phyloP scores from a whole-genome alignment of 2,329 filamentous ascomycete species.

The Colletotrichum sp. region DNA sequence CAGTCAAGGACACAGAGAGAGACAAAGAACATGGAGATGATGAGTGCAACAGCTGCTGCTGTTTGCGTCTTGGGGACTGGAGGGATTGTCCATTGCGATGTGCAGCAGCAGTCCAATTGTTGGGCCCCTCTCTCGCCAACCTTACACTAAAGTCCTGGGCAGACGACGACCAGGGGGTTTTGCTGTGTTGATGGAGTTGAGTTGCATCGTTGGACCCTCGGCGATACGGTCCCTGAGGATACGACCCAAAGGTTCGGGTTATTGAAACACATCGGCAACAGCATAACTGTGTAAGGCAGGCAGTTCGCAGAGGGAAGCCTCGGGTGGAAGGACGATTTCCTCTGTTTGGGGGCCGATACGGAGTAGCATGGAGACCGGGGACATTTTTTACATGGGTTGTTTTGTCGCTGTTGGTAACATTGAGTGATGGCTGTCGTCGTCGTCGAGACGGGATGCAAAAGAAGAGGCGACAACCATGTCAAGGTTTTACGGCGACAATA shows the following conservation, averaged over 20 bases:
- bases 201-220: conserved; percentile 3
- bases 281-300: neutral
- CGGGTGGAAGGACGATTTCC: neutral
- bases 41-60: neutral
- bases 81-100: neutral
- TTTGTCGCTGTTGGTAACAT: neutral
- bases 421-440: neutral
- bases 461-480: neutral
- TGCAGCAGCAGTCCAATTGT: neutral
- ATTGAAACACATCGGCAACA: neutral
- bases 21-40: neutral
- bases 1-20: neutral
- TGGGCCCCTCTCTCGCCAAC: neutral
- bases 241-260: conserved; percentile 3
- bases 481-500: neutral
- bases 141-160: neutral
- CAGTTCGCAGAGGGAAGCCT: neutral
- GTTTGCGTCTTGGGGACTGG: neutral
- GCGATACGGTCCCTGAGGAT: neutral
- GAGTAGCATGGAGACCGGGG: neutral
- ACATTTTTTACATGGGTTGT: neutral
- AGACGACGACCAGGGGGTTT: neutral
- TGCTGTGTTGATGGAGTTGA: neutral
- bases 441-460: neutral
- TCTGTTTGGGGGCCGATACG: neutral